phyloP scores from a whole-genome alignment of 257 asterid genomes.

The Handroanthus guayacan region DNA sequence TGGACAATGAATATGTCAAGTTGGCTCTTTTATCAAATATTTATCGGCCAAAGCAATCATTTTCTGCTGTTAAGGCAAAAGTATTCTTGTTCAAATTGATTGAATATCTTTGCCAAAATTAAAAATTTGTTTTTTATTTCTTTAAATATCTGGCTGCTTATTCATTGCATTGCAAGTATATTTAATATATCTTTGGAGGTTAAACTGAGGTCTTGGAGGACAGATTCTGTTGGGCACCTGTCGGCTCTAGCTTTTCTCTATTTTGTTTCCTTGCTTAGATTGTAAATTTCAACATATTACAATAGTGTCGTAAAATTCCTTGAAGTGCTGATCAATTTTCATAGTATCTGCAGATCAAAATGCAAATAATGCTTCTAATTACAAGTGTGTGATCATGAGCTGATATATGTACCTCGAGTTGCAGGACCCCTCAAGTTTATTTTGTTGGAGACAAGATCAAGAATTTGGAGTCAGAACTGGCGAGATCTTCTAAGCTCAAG shows the following conservation, averaged over 20 bases:
- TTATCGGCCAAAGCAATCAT: background rate
- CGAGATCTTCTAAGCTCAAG: conserved; percentile 91
- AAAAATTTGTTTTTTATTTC: background rate
- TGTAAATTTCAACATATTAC: conserved; percentile 8
- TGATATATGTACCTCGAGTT: conserved; percentile 23
- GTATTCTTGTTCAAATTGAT: conserved; percentile 4
- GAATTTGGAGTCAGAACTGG: conserved; percentile 83
- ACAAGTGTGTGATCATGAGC: conserved; percentile 14
- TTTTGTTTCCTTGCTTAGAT: background rate
- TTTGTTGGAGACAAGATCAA: conserved; percentile 66
- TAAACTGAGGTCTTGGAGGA: conserved; percentile 9
- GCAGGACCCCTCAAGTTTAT: conserved; percentile 90
- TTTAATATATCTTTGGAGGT: background rate
- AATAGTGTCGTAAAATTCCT: background rate
- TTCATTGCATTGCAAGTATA: conserved; percentile 22
- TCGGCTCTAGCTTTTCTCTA: background rate
- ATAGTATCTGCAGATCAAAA: conserved; percentile 15
- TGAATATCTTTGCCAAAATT: background rate
- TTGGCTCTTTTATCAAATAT: background rate
- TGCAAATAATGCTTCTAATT: background rate
- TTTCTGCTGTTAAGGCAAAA: background rate
- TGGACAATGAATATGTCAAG: background rate
- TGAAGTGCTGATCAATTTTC: background rate
- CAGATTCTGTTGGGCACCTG: background rate
- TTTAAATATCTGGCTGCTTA: background rate